A percentile compares a stretch with the other conserved stretches of the same genome.
These are phyloP conservation scores for Tulasnella sp. DNA, from an alignment of 768 basidiomycete genomes.

Conservation along the genomic window DNA sequence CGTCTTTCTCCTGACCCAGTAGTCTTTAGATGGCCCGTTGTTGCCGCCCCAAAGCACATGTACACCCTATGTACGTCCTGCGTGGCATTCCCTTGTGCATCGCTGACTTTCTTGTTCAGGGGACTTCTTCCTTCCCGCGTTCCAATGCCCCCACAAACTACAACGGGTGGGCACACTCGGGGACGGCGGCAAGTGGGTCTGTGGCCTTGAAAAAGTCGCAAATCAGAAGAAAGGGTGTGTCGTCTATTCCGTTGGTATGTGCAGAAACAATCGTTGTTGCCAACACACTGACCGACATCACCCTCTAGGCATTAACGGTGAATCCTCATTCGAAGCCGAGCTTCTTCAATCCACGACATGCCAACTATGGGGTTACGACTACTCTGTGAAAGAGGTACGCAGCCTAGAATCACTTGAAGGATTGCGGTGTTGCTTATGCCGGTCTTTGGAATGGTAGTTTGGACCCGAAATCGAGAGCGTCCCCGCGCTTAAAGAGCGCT, in stretches of 20 bases:
- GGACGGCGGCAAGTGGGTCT: conserved; percentile 18
- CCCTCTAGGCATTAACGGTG: conserved; percentile 11
- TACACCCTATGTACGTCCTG: conserved; percentile 10
- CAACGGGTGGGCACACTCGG: conserved; percentile 14
- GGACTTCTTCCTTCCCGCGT: conserved; percentile 18
- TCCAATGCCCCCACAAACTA: conserved; percentile 12
- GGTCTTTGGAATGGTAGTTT: conserved; percentile 12
- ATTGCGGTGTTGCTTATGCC: neutral
- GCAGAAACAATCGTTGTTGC: neutral
- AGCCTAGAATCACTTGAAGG: no score
- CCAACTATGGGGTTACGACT: conserved; percentile 18
- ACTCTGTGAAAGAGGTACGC: conserved; percentile 13
- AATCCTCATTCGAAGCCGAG: conserved; percentile 19
- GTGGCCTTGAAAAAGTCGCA: conserved; percentile 14
- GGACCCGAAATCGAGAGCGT: conserved; percentile 17
- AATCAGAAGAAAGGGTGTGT: conserved; percentile 16
- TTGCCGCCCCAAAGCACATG: neutral
- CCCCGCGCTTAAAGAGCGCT: conserved; percentile 10
- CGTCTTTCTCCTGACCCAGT: neutral
- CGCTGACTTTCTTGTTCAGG: neutral
- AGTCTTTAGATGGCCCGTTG: conserved; percentile 1
- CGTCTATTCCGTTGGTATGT: conserved; percentile 17
- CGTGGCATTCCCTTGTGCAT: neutral
- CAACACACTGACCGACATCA: neutral
- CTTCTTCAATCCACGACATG: conserved; percentile 15